Base-by-base conservation (phyloP, 2,329 filamentous ascomycete species). In the Truncatella angustata region DNA sequence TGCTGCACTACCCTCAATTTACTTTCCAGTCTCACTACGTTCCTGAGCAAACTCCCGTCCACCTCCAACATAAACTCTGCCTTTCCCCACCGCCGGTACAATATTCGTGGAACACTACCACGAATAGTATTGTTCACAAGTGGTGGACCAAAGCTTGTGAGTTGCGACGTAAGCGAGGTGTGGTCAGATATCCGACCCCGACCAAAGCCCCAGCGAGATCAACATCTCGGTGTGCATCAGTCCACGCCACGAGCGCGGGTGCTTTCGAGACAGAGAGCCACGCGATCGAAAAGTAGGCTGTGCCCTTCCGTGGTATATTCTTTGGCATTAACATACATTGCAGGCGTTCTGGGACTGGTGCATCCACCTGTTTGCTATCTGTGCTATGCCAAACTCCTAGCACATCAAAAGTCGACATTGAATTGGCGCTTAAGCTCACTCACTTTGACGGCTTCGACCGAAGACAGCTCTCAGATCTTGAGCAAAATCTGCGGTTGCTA, bases 401-500 rank as follows among this genome's bases (percentile, higher is more conserved):
- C 3, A 3, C 43, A 11, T 3, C 11, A 6, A 16, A 34, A n/a
- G n/a, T 20, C n/a, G 16, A 46, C 11, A 10, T 20, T 7, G 18
- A 46, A 5, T 23, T 18, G 11, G 34, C 20, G 6, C 20, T 28
- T 12, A 32, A 30, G 23, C 14, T 20, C 43, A 12, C 34, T 12
- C n/a, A 12, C n/a, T 30, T 9, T n/a, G 4, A 26, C 40, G 20
- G n/a, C 14, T n/a, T 26, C 16, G 24, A 14, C 40, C 21, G 12
- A 9, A 20, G 21, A 11, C 21, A 28, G 20, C 10, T 35, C 26
- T 9, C 14, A 35, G 9, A 34, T 20, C 26, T 34, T 18, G 18
- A 35, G 10, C 16, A 37, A n/a, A 45, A 53, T 20, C 5, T 42
- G 5, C 21, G n/a, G 18, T 14, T 16, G 55, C 52, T 54, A 51